Conservation (phyloP, 345 rosid species). For the Hypericum perforatum region DNA sequence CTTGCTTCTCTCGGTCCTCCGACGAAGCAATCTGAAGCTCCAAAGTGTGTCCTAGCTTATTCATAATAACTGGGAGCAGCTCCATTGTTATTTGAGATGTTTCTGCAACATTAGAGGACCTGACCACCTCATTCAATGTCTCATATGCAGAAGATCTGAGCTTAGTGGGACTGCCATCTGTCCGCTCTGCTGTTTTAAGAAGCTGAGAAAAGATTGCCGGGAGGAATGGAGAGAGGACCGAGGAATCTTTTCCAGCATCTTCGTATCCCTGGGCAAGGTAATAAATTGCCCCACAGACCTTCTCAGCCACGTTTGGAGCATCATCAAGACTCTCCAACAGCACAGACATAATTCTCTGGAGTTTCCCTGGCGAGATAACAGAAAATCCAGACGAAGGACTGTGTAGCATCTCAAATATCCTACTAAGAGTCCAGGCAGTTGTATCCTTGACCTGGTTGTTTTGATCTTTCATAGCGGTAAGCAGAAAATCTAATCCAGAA, state of each 20-base stretch:
- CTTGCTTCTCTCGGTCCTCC: constrained; percentile 88
- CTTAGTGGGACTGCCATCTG: constrained; percentile 59
- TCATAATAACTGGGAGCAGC: constrained; percentile 72
- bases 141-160: constrained; percentile 79
- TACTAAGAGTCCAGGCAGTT: constrained; percentile 90
- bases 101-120: constrained; percentile 64
- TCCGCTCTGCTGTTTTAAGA: constrained; percentile 62
- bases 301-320: constrained; percentile 81
- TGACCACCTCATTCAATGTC: constrained; percentile 82
- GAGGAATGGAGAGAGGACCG: constrained; percentile 61
- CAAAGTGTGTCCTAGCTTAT: constrained; percentile 56
- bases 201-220: constrained; percentile 54
- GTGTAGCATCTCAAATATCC: constrained; percentile 86
- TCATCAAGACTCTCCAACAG: constrained; percentile 67
- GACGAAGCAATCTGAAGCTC: constrained; percentile 59
- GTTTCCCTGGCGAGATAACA: constrained; percentile 55
- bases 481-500: constrained; percentile 70
- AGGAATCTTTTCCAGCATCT: constrained; percentile 52
- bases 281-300: constrained; percentile 90
- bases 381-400: constrained; percentile 58
- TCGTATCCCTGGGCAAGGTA: constrained; percentile 92
- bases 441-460: constrained; percentile 93
- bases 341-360: constrained; percentile 47
- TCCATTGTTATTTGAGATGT: constrained; percentile 53
- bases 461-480: constrained; percentile 65